phyloP scores from a whole-genome alignment of 2,329 filamentous ascomycete genomes.

The Pyricularia grisea region DNA sequence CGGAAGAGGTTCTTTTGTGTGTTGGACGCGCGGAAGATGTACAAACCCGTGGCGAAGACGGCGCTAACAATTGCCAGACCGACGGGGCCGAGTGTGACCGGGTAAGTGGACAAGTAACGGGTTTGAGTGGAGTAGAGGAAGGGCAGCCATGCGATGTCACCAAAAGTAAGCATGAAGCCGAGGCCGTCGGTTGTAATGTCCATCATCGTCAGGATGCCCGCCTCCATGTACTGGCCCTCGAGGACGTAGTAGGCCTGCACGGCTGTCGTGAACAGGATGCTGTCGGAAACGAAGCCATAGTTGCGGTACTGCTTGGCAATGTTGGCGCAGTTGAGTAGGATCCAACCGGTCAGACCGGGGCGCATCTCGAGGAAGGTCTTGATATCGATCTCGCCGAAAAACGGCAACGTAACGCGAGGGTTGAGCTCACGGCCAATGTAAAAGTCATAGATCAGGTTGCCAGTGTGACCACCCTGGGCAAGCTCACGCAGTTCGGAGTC shows the following conservation, averaged over 20 bases:
- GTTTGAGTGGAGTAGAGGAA: slow-evolving; percentile 76
- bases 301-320: slow-evolving; percentile 75
- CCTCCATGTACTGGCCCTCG: slow-evolving; percentile 75
- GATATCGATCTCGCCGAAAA: slow-evolving; percentile 74
- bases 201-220: slow-evolving; percentile 78
- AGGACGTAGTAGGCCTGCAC: slow-evolving; percentile 73
- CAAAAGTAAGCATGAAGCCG: slow-evolving; percentile 84
- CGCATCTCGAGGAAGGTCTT: slow-evolving; percentile 78
- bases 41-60: slow-evolving; percentile 63
- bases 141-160: slow-evolving; percentile 79
- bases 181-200: slow-evolving; percentile 86
- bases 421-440: slow-evolving; percentile 89
- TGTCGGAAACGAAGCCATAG: slow-evolving; percentile 71
- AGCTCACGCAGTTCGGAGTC: slow-evolving; percentile 65
- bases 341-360: slow-evolving; percentile 77
- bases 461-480: slow-evolving; percentile 66
- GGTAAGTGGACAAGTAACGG: slow-evolving; percentile 72
- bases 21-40: slow-evolving; percentile 79
- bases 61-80: slow-evolving; percentile 54
- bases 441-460: slow-evolving; percentile 82
- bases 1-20: slow-evolving; percentile 88
- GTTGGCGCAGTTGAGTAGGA: slow-evolving; percentile 71
- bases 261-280: slow-evolving; percentile 65
- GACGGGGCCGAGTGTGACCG: slow-evolving; percentile 57
- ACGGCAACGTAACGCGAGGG: slow-evolving; percentile 63